Conservation (phyloP, 371 early-diverging fungal genomes). For the Mortierella sp. region DNA sequence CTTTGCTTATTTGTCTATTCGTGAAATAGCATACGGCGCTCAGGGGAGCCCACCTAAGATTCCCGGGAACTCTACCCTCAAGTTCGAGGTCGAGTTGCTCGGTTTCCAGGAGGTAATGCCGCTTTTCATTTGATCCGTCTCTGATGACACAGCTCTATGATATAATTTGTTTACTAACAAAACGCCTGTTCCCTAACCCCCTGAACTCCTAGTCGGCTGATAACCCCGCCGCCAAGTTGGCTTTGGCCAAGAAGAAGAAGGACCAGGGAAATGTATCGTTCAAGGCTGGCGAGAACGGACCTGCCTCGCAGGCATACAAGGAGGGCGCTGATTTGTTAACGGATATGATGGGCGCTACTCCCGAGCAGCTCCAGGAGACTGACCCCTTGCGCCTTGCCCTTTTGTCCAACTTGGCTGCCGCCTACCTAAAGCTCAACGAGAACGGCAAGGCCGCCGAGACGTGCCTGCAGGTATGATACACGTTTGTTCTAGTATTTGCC, state of each 20-base stretch:
- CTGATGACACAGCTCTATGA: neutral
- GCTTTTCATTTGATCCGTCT: neutral
- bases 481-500: neutral
- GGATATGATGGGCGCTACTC: conserved; percentile 33
- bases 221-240: conserved; percentile 50
- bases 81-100: conserved; percentile 69
- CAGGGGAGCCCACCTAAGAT: conserved; percentile 67
- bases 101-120: conserved; percentile 65
- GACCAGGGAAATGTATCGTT: conserved; percentile 68
- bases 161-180: neutral
- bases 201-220: conserved; percentile 41
- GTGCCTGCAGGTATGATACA: conserved; percentile 26
- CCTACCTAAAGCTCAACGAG: conserved; percentile 52
- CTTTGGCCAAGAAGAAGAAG: conserved; percentile 67
- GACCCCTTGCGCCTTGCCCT: conserved; percentile 31
- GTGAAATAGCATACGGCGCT: conserved; percentile 67
- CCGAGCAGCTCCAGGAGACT: conserved; percentile 45
- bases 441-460: conserved; percentile 48
- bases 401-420: conserved; percentile 53
- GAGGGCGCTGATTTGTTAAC: conserved; percentile 43
- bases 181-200: neutral
- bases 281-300: conserved; percentile 56
- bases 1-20: neutral
- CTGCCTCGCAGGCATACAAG: conserved; percentile 51
- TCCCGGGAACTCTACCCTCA: conserved; percentile 66